These are phyloP conservation scores for Aspergillus incahuasiensis DNA, from an alignment of 495 filamentous ascomycete genomes.

Conservation along the genomic window DNA sequence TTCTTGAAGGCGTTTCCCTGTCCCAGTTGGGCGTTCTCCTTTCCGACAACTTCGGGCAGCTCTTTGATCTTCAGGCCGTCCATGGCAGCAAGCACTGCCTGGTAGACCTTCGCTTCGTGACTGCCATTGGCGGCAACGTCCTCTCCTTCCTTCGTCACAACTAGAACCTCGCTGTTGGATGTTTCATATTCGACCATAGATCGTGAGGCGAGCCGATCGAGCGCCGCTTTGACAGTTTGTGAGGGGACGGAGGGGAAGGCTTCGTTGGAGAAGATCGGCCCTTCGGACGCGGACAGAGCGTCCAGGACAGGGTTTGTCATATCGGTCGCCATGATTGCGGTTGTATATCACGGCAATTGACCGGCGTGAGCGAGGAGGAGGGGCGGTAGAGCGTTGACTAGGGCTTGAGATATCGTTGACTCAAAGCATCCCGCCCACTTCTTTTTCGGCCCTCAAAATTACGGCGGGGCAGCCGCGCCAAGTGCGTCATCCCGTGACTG, in stretches of 20 bases:
- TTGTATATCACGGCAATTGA: slow-evolving; percentile 25
- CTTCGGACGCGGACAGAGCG: slow-evolving; percentile 56
- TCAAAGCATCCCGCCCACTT: slow-evolving; percentile 17
- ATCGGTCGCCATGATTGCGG: slow-evolving; percentile 54
- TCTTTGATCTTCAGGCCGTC: slow-evolving; percentile 78
- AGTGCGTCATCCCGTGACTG: slow-evolving; percentile 20
- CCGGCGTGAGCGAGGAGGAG: slow-evolving; percentile 5
- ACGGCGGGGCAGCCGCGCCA: slow-evolving; percentile 18
- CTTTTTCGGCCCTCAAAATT: slow-evolving; percentile 21
- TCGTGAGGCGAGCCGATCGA: slow-evolving; percentile 78
- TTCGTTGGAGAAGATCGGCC: slow-evolving; percentile 65
- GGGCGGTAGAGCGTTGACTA: slow-evolving; percentile 3
- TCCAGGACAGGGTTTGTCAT: slow-evolving; percentile 62
- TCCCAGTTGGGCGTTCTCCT: slow-evolving; percentile 82
- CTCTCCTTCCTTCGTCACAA: slow-evolving; percentile 74
- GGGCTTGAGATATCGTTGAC: slow-evolving; percentile 14
- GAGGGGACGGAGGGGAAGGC: slow-evolving; percentile 72
- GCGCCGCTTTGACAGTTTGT: slow-evolving; percentile 72
- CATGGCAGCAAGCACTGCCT: slow-evolving; percentile 70
- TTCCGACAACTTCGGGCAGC: slow-evolving; percentile 70
- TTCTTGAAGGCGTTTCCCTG: slow-evolving; percentile 94
- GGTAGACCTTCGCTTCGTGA: slow-evolving; percentile 92
- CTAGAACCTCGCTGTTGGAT: slow-evolving; percentile 70
- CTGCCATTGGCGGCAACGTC: slow-evolving; percentile 78
- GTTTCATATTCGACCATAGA: slow-evolving; percentile 84